These are phyloP conservation scores for Colletotrichum spaethianum DNA, from an alignment of 2,329 filamentous ascomycete genomes.

Conservation along the genomic window DNA sequence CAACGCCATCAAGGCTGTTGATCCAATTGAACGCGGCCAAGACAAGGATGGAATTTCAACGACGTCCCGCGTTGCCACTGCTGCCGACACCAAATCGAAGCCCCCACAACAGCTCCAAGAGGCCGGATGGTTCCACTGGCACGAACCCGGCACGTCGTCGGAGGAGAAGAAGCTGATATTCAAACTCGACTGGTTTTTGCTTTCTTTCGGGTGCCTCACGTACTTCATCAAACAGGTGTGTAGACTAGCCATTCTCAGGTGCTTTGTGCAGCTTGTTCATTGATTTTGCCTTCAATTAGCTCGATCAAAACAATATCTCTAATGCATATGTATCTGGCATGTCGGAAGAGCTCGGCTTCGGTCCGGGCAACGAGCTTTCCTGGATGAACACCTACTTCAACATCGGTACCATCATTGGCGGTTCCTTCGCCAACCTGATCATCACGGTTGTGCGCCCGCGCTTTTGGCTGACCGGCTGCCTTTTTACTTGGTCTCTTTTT, in stretches of 20 bases:
- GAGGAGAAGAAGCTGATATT: constrained; percentile 61
- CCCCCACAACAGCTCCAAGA: constrained; percentile 35
- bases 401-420: constrained; percentile 62
- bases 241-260: background rate
- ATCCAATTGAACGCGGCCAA: constrained; percentile 14
- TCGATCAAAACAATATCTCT: constrained; percentile 62
- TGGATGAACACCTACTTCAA: constrained; percentile 63
- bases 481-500: constrained; percentile 55
- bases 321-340: constrained; percentile 66
- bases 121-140: constrained; percentile 56
- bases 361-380: constrained; percentile 56
- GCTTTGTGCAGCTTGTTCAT: too few species aligned
- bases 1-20: constrained; percentile 11
- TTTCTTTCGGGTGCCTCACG: constrained; percentile 57
- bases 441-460: constrained; percentile 60
- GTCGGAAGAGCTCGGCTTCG: constrained; percentile 61
- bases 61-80: constrained; percentile 18
- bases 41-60: constrained; percentile 33
- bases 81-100: constrained; percentile 30
- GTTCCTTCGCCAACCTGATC: constrained; percentile 59
- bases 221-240: constrained; percentile 59
- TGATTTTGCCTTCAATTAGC: constrained; percentile 35
- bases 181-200: constrained; percentile 65
- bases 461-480: constrained; percentile 57
- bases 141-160: constrained; percentile 55